Evolutionary conservation across 805 yeast genomes (phyloP), one percentile per base, ranked within the genome.

Genomic region (Lachancea cidri): DNA sequence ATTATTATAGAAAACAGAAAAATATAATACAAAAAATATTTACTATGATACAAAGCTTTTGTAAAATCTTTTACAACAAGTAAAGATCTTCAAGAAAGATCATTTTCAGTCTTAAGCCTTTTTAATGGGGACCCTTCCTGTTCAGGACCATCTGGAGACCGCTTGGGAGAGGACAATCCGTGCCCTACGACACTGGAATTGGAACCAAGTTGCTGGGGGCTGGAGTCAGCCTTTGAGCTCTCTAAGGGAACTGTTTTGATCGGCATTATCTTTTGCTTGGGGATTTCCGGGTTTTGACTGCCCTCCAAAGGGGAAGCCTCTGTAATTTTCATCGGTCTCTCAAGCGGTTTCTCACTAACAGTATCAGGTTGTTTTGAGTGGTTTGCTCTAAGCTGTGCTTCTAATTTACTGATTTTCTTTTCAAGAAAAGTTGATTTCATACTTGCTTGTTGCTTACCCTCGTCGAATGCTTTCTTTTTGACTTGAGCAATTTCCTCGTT

Each of bases 401-500:
- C 64, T n/a, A 60, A 41, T 42, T 63, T 60, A 3, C 55, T 42
- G 6, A 60, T 46, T 44, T 56, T 60, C 44, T 57, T 58, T 39
- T 48, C 59, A 25, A 48, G 47, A 31, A 57, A 48, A 13, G 59
- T 60, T 4, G 58, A 54, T 43, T 60, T 62, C 55, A 58, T 52
- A 4, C 48, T 41, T 1, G 59, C 60, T 39, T 60, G 63, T 31
- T 58, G 63, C 36, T 53, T 54, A 2, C 65, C 65, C 44, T 58
- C 63, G 43, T 58, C 61, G 39, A 58, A 60, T 0, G 62, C 51
- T 36, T 54, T 60, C 41, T 57, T 54, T 30, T 51, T 54, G 5
- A 48, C 40, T 7, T 45, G 45, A 2, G 43, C 41, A 22, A 49
- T 29, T 18, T 47, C 46, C 15, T 43, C 47, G 14, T 53, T 52